These are phyloP conservation scores for Rhodosporidiobolus odoratus DNA, from an alignment of 768 basidiomycete species.

Conservation along the genomic window DNA sequence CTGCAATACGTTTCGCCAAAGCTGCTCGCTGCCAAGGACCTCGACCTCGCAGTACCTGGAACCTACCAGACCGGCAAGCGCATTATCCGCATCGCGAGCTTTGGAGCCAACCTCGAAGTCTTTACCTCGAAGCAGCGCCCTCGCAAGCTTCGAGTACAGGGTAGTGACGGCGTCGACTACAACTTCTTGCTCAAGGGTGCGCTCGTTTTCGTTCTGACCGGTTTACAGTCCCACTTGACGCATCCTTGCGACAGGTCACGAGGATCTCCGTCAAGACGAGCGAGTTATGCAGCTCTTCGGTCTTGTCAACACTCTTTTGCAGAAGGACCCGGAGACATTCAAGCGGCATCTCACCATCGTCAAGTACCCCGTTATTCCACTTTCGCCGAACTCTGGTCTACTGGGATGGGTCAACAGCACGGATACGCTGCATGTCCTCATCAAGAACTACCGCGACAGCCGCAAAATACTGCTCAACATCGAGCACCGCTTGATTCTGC, in stretches of 20 bases:
- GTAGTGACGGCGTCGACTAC: constrained; percentile 88
- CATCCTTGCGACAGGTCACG: constrained; percentile 62
- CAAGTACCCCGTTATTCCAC: constrained; percentile 81
- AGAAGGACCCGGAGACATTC: constrained; percentile 89
- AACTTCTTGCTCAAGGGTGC: constrained; percentile 84
- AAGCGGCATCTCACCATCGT: constrained; percentile 93
- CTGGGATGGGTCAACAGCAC: constrained; percentile 93
- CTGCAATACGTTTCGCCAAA: constrained; percentile 95
- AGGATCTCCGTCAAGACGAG: constrained; percentile 97
- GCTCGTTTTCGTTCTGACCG: constrained; percentile 1
- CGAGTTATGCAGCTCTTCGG: constrained; percentile 99
- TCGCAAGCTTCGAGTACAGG: constrained; percentile 74
- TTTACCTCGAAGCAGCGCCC: constrained; percentile 97
- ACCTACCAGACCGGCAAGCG: constrained; percentile 86
- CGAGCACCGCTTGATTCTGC: constrained; percentile 97
- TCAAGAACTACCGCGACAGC: constrained; percentile 82
- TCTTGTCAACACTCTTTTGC: constrained; percentile 87
- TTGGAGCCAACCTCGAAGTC: constrained; percentile 81
- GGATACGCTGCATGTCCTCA: constrained; percentile 91
- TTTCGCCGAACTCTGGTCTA: constrained; percentile 91
- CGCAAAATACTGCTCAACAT: constrained; percentile 95
- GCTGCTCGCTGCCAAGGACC: constrained; percentile 75
- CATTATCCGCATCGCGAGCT: constrained; percentile 73
- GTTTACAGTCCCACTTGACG: too few species aligned
- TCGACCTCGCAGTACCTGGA: constrained; percentile 94